A percentile compares a stretch with the other conserved stretches of the same genome.
Evolutionary conservation across 2,329 filamentous ascomycete species (phyloP).

Genomic region (Penicillium verrucosum): DNA sequence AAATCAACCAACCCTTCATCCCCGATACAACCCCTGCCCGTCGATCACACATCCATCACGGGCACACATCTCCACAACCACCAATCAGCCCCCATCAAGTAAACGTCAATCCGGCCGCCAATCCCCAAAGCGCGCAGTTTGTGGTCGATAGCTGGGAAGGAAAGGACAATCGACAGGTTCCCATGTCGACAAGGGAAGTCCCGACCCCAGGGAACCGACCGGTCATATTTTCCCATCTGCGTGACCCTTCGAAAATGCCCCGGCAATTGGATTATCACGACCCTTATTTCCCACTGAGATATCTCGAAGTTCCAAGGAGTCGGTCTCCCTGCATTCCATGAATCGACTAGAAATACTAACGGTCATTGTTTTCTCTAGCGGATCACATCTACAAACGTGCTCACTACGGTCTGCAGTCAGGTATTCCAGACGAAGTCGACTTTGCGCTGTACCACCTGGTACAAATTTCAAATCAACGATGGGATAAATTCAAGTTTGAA

Average conservation of each 20-base stretch:
- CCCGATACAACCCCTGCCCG: constrained; percentile 38
- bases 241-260: constrained; percentile 28
- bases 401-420: constrained; percentile 76
- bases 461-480: constrained; percentile 90
- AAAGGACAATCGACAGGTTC: constrained; percentile 35
- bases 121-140: constrained; percentile 31
- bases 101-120: constrained; percentile 30
- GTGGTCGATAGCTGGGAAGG: constrained; percentile 38
- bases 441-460: constrained; percentile 91
- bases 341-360: background rate
- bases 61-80: constrained; percentile 35
- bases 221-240: constrained; percentile 31
- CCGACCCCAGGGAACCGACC: constrained; percentile 44
- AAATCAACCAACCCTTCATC: constrained; percentile 40
- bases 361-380: constrained; percentile 29
- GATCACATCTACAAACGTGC: constrained; percentile 81
- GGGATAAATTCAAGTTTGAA: constrained; percentile 94
- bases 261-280: constrained; percentile 40
- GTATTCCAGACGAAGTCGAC: constrained; percentile 76
- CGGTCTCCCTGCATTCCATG: constrained; percentile 12
- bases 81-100: constrained; percentile 21
- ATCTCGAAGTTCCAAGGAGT: constrained; percentile 39
- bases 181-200: constrained; percentile 42
- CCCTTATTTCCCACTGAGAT: constrained; percentile 36
- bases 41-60: constrained; percentile 31